Base-by-base conservation (phyloP, 129 eudicot species). In the Escallonia herrerae region DNA sequence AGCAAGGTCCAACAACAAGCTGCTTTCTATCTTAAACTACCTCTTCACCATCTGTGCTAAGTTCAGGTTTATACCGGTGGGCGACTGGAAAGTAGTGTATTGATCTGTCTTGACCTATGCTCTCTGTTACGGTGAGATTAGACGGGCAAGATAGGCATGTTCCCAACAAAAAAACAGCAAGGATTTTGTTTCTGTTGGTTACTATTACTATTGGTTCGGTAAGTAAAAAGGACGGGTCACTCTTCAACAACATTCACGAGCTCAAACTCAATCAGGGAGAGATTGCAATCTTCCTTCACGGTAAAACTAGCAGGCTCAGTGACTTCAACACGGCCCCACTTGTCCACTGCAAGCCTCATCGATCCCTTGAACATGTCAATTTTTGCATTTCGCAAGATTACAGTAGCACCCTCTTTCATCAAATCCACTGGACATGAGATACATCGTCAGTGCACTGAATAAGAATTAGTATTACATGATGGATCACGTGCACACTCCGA, bases 301-400 rank as follows among this genome's bases (percentile, higher is more conserved):
- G 83, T 40, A 65, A 82, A 82, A 49, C 67, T 72, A 39, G 86
- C 88, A 0, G 79, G 52, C 37, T 79, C 83, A 0, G 93, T 68
- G 53, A 61, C 67, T 57, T 86, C 88, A 59, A 82, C 84, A 40
- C 81, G 80, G 5, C 88, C 93, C 88, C 87, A 82, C 62, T 74
- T 86, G 78, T 86, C 93, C 60, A 79, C 93, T 8, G 88, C 88
- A 76, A 86, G 93, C 77, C 93, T 82, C 93, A 82, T 86, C 41
- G 86, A 86, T 49, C 88, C 88, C 64, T 86, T 86, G 72, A 76
- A 80, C 78, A 83, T 70, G 78, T 83, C 89, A 45, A 80, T 76
- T 68, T 83, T 83, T 63, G 85, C 89, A 72, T 86, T 86, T 42
- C 83, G 71, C 41, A 86, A 62, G 42, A 76, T 86, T 5, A 79